Evolutionary conservation across 2,329 filamentous ascomycete genomes (phyloP).

Genomic region (Aspergillus carbonarius): DNA sequence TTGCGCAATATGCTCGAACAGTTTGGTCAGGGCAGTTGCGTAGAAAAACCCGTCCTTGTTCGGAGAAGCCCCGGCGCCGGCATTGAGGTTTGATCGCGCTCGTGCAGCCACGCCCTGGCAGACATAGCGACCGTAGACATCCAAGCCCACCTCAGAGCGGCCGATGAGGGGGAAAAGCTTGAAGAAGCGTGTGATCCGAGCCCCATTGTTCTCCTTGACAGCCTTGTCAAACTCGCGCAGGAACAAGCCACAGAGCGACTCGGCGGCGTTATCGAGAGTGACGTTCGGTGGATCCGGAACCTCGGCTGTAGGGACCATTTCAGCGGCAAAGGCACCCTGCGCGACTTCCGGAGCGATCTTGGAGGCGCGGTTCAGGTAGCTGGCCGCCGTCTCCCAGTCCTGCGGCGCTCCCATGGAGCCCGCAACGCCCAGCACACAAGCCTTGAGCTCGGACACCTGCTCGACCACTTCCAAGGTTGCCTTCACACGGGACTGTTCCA

Average conservation of each 20-base stretch:
- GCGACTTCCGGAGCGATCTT: slow-evolving; percentile 78
- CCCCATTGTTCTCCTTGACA: slow-evolving; percentile 78
- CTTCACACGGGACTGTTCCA: slow-evolving; percentile 88
- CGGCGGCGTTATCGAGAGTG: slow-evolving; percentile 81
- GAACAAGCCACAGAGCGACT: slow-evolving; percentile 87
- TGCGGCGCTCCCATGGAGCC: slow-evolving; percentile 97
- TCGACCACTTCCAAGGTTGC: slow-evolving; percentile 89
- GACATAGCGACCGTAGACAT: slow-evolving; percentile 94
- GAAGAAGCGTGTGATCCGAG: slow-evolving; percentile 92
- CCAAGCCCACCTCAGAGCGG: slow-evolving; percentile 80
- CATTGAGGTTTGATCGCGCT: slow-evolving; percentile 76
- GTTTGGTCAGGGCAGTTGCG: slow-evolving; percentile 79
- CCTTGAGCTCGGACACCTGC: slow-evolving; percentile 94
- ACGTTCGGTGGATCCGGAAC: slow-evolving; percentile 87
- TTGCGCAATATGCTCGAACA: slow-evolving; percentile 97
- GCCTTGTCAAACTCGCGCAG: slow-evolving; percentile 93
- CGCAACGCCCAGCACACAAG: slow-evolving; percentile 89
- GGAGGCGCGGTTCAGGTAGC: slow-evolving; percentile 79
- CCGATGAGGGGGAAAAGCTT: slow-evolving; percentile 96
- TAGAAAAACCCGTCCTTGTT: slow-evolving; percentile 84
- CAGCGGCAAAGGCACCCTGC: slow-evolving; percentile 80
- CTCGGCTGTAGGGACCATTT: slow-evolving; percentile 92
- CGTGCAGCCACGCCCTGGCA: slow-evolving; percentile 88
- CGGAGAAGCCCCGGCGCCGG: slow-evolving; percentile 59
- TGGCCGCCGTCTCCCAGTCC: slow-evolving; percentile 96